Evolutionary conservation across 2,329 filamentous ascomycete genomes (phyloP).

Genomic region (Davidsoniella australis): DNA sequence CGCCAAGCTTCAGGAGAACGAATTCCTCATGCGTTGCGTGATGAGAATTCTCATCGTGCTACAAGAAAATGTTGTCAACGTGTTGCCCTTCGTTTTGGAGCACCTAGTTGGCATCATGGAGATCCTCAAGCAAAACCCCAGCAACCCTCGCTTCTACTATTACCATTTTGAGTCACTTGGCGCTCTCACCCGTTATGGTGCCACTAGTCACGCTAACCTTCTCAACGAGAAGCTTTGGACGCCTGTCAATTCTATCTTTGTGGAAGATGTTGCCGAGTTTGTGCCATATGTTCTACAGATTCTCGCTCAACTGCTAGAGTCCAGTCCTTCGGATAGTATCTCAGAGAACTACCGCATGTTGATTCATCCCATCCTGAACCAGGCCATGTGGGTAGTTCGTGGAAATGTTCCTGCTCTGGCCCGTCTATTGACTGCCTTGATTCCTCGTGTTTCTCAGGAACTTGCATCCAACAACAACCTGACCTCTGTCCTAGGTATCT

Average conservation of each 20-base stretch:
- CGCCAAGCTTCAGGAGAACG: slow-evolving; percentile 93
- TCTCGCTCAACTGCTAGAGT: slow-evolving; percentile 76
- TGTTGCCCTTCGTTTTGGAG: slow-evolving; percentile 61
- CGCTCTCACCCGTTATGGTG: slow-evolving; percentile 59
- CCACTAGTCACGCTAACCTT: slow-evolving; percentile 47
- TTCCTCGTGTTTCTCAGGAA: slow-evolving; percentile 55
- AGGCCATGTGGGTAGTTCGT: slow-evolving; percentile 75
- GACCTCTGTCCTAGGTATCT: slow-evolving; percentile 81
- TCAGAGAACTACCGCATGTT: slow-evolving; percentile 68
- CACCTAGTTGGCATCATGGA: slow-evolving; percentile 81
- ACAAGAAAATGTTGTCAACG: slow-evolving; percentile 58
- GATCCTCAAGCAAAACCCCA: slow-evolving; percentile 85
- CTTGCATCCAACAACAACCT: slow-evolving; percentile 69
- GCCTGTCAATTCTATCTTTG: slow-evolving; percentile 65
- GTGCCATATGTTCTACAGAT: slow-evolving; percentile 94
- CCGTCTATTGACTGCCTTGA: slow-evolving; percentile 66
- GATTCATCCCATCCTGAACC: slow-evolving; percentile 60
- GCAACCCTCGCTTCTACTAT: slow-evolving; percentile 96
- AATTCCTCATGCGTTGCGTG: slow-evolving; percentile 95
- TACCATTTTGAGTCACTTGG: slow-evolving; percentile 94
- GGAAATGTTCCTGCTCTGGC: slow-evolving; percentile 88
- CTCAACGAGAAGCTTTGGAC: slow-evolving; percentile 69
- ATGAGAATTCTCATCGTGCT: slow-evolving; percentile 96
- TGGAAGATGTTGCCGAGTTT: slow-evolving; percentile 80
- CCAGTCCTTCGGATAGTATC: slow-evolving; percentile 61